Conservation (phyloP, 2,329 filamentous ascomycete genomes). For the Diplocarpon mali region DNA sequence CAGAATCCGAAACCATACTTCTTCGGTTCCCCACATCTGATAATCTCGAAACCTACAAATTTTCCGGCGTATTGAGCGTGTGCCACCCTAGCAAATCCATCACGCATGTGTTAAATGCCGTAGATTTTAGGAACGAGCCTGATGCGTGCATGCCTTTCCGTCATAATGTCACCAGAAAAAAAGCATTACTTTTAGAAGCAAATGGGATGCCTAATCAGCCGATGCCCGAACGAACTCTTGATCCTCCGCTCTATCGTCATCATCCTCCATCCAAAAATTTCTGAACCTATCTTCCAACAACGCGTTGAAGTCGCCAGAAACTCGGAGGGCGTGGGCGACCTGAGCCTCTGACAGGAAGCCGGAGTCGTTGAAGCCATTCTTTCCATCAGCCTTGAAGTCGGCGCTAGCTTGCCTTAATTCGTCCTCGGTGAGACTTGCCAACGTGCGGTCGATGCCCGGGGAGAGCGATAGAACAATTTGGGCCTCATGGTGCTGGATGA, state of each 20-base stretch:
- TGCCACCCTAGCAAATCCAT: too few species aligned
- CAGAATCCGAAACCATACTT: too few species aligned
- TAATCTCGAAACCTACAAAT: too few species aligned
- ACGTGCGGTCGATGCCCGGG: not conserved
- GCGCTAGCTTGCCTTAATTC: constrained; percentile 30
- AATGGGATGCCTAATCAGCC: too few species aligned
- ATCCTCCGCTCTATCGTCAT: not conserved
- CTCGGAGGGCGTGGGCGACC: constrained; percentile 39
- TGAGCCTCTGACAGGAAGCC: constrained; percentile 45
- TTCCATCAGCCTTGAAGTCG: constrained; percentile 44
- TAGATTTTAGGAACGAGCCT: too few species aligned
- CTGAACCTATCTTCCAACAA: constrained; percentile 42
- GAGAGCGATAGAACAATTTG: not conserved
- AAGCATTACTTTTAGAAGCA: too few species aligned
- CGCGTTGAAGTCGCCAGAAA: constrained; percentile 42
- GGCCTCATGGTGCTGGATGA: not conserved
- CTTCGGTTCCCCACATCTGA: too few species aligned
- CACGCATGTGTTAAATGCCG: too few species aligned
- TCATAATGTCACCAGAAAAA: too few species aligned
- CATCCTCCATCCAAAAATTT: constrained; percentile 12
- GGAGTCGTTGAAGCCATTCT: constrained; percentile 42
- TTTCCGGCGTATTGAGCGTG: too few species aligned
- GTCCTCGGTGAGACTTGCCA: not conserved
- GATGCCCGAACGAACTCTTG: too few species aligned
- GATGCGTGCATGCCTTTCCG: too few species aligned